A percentile compares a stretch with the other conserved stretches of the same genome.
phyloP scores from a whole-genome alignment of 2,329 filamentous ascomycete genomes.

The Parascedosporium putredinis region DNA sequence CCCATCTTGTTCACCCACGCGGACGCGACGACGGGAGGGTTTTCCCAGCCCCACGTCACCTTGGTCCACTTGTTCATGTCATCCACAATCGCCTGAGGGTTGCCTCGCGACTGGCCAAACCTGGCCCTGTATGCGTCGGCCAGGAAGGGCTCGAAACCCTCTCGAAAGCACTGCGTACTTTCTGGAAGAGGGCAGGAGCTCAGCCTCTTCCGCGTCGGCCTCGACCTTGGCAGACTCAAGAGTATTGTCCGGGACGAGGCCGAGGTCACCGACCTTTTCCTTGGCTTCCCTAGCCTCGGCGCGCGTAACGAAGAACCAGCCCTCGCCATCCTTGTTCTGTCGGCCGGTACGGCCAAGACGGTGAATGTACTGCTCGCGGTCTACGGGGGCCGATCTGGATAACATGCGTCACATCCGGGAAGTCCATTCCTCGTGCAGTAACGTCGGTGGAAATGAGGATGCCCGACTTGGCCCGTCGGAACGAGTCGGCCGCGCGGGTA shows the following conservation, averaged over 20 bases:
- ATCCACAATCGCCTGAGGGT: slow-evolving; percentile 28
- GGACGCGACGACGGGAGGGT: slow-evolving; percentile 30
- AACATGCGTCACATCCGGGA: slow-evolving; percentile 70
- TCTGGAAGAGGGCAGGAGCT: slow-evolving; percentile 34
- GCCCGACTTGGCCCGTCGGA: slow-evolving; percentile 53
- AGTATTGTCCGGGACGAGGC: slow-evolving; percentile 43
- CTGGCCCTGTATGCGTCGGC: slow-evolving; percentile 42
- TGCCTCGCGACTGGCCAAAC: slow-evolving; percentile 38
- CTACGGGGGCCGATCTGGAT: slow-evolving; percentile 58
- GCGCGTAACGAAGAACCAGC: slow-evolving; percentile 54
- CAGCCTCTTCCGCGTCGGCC: slow-evolving; percentile 33
- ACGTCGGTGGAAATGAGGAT: slow-evolving; percentile 72
- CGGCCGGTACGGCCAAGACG: slow-evolving; percentile 68
- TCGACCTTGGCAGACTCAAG: slow-evolving; percentile 44
- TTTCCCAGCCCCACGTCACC: slow-evolving; percentile 39
- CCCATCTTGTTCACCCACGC: slow-evolving; percentile 22
- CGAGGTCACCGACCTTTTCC: slow-evolving; percentile 44
- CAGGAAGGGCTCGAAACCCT: slow-evolving; percentile 24
- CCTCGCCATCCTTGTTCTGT: slow-evolving; percentile 62
- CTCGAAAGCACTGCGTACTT: slow-evolving; percentile 31
- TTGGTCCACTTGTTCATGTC: slow-evolving; percentile 43
- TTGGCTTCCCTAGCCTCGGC: slow-evolving; percentile 39
- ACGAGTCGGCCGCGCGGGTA: slow-evolving; percentile 59
- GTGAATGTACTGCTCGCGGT: slow-evolving; percentile 65
- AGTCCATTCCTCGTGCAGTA: slow-evolving; percentile 74